Evolutionary conservation across 1,284 basidiomycete species (phyloP).

Genomic region (Jaminaea rosea): DNA sequence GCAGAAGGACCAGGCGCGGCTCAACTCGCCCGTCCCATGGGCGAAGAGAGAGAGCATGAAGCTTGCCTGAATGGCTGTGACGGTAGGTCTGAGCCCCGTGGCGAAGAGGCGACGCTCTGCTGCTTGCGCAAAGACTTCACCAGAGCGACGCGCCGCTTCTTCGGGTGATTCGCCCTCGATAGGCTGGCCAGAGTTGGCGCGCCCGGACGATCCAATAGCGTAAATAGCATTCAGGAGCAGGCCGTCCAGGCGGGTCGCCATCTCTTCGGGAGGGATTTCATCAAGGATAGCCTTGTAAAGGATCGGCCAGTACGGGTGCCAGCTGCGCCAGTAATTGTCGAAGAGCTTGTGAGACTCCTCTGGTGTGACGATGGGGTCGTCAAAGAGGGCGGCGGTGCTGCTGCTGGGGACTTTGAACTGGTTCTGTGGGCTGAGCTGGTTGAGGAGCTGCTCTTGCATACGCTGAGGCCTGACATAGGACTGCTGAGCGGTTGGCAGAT

Average conservation of each 20-base stretch:
- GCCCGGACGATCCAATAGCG: slow-evolving; percentile 25
- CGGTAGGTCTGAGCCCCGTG: slow-evolving; percentile 21
- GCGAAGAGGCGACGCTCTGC: slow-evolving; percentile 30
- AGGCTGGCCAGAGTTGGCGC: slow-evolving; percentile 3
- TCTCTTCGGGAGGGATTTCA: slow-evolving; percentile 17
- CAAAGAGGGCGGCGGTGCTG: neutral
- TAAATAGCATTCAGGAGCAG: slow-evolving; percentile 30
- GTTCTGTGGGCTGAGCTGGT: neutral
- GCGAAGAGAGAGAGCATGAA: slow-evolving; percentile 49
- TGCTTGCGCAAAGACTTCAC: slow-evolving; percentile 14
- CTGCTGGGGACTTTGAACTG: too few species aligned
- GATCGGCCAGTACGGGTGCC: slow-evolving; percentile 38
- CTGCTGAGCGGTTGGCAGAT: neutral
- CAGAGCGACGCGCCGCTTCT: neutral
- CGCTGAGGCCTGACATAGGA: neutral
- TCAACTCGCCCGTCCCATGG: slow-evolving; percentile 50
- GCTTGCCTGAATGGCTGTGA: slow-evolving; percentile 45
- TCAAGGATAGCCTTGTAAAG: slow-evolving; percentile 37
- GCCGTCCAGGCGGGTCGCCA: slow-evolving; percentile 20
- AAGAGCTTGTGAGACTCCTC: slow-evolving; percentile 24
- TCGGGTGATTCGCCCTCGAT: slow-evolving; percentile 13
- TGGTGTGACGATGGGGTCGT: slow-evolving; percentile 18
- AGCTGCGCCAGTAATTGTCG: slow-evolving; percentile 32
- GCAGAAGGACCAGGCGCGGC: slow-evolving; percentile 47
- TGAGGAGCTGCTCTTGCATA: neutral